phyloP scores from a whole-genome alignment of 164 flowering plant genomes.

The Vitis vinifera region ASM3070453v1 NC_081817.1:10189501-10190000 shows the following conservation, averaged over 20 bases:
- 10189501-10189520: no score
- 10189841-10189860: constrained; percentile 22
- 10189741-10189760: no score
- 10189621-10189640: constrained; percentile 15
- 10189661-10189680: constrained; percentile 12
- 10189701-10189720: constrained; percentile 37
- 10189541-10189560: constrained; percentile 42
- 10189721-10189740: no score
- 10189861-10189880: constrained; percentile 12
- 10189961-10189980: constrained; percentile 61
- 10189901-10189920: not conserved
- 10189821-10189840: constrained; percentile 52
- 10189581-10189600: constrained; percentile 39
- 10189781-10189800: no score
- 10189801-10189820: constrained; percentile 5
- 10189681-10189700: constrained; percentile 25
- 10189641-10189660: constrained; percentile 8
- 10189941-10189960: constrained; percentile 62
- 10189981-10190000: constrained; percentile 29
- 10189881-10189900: constrained; percentile 5
- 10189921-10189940: constrained; percentile 20
- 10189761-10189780: no score
- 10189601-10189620: constrained; percentile 32
- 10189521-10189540: constrained; percentile 39
- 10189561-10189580: constrained; percentile 42